These are phyloP conservation scores for Melanomma pulvis-pyrius DNA, from an alignment of 495 filamentous ascomycete genomes.

Conservation along the genomic window DNA sequence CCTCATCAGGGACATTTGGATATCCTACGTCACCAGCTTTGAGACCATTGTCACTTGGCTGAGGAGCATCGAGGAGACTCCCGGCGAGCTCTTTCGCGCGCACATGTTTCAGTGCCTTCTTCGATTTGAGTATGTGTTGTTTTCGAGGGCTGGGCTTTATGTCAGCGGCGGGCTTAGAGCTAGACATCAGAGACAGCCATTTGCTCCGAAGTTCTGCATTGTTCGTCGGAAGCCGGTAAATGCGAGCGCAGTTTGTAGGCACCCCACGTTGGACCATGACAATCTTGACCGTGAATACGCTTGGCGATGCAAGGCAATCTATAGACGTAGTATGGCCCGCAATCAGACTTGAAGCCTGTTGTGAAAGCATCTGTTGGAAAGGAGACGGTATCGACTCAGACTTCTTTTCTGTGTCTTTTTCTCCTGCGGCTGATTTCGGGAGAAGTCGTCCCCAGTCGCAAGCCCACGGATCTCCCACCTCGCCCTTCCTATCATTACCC, in stretches of 20 bases:
- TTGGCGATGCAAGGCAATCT: slow-evolving; percentile 20
- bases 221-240: slow-evolving; percentile 68
- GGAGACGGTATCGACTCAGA: background rate
- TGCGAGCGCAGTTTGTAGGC: slow-evolving; percentile 63
- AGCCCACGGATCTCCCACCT: slow-evolving; percentile 79
- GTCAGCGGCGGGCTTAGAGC: slow-evolving; percentile 10
- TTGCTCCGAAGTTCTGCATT: slow-evolving; percentile 52
- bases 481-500: slow-evolving; percentile 74
- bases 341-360: background rate
- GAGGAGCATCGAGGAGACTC: slow-evolving; percentile 37
- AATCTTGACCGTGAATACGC: slow-evolving; percentile 62
- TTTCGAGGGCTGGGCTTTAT: background rate
- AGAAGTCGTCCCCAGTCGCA: slow-evolving; percentile 83
- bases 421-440: slow-evolving; percentile 8
- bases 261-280: slow-evolving; percentile 62
- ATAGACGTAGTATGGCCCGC: background rate
- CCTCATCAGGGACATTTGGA: slow-evolving; percentile 68
- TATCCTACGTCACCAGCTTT: slow-evolving; percentile 55
- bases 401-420: background rate
- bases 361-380: slow-evolving; percentile 20
- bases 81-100: slow-evolving; percentile 45
- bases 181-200: slow-evolving; percentile 55
- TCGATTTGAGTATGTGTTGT: slow-evolving; percentile 7
- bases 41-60: slow-evolving; percentile 15
- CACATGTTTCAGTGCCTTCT: slow-evolving; percentile 34